Evolutionary conservation across 2,329 filamentous ascomycete species (phyloP).

Genomic region (Polytolypa hystricis): DNA sequence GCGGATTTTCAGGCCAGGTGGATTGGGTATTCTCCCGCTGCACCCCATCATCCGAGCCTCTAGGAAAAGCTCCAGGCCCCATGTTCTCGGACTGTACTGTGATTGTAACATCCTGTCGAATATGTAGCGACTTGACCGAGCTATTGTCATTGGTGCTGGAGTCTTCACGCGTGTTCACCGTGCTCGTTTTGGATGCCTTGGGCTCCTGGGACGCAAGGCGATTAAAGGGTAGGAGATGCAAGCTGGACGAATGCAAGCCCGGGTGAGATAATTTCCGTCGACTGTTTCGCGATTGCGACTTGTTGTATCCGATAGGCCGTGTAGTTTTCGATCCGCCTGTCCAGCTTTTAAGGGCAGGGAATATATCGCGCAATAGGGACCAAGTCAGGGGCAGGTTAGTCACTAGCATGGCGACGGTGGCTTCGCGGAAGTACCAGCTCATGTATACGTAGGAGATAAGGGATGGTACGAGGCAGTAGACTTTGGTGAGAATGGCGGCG

Average conservation of each 20-base stretch:
- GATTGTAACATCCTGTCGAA: conserved; percentile 30
- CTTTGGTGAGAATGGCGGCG: conserved; percentile 39
- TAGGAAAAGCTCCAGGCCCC: too few relatives aligned
- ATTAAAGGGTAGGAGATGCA: too few relatives aligned
- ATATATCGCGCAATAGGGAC: conserved; percentile 40
- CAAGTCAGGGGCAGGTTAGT: conserved; percentile 43
- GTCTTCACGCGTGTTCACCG: conserved; percentile 19
- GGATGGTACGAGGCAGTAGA: conserved; percentile 34
- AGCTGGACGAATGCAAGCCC: conserved; percentile 21
- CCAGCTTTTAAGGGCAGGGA: conserved; percentile 32
- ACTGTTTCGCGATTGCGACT: conserved; percentile 10
- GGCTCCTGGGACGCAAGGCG: conserved; percentile 16
- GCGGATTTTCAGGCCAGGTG: neutral
- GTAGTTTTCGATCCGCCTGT: conserved; percentile 27
- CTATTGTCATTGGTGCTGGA: conserved; percentile 21
- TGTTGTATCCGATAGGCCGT: conserved; percentile 16
- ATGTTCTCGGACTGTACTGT: conserved; percentile 14
- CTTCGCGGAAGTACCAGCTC: conserved; percentile 40
- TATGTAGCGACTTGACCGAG: conserved; percentile 26
- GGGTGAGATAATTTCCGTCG: conserved; percentile 20
- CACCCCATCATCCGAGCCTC: too few relatives aligned
- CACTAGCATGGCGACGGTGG: conserved; percentile 35
- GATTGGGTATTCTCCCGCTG: too few relatives aligned
- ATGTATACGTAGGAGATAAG: conserved; percentile 34
- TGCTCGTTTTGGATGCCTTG: conserved; percentile 18